These are phyloP conservation scores for Sporobolomyces pararoseus DNA, from an alignment of 768 basidiomycete species.

Conservation along the genomic window DNA sequence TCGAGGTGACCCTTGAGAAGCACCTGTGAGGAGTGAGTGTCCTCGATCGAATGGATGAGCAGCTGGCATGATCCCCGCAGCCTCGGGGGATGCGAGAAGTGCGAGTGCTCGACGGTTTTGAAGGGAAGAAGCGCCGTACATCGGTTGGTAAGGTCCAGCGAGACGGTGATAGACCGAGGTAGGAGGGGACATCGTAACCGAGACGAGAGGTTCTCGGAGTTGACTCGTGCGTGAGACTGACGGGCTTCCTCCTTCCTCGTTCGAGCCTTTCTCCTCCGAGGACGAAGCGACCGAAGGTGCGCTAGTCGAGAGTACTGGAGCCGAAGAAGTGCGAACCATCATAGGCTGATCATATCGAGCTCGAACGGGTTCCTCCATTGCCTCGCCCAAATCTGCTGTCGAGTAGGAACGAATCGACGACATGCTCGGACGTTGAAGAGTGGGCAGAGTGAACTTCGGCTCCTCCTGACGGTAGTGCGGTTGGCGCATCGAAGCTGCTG, in stretches of 20 bases:
- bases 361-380: not conserved
- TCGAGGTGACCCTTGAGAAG: constrained; percentile 1
- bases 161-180: constrained; percentile 43
- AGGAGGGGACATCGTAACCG: constrained; percentile 41
- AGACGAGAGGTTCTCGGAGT: constrained; percentile 27
- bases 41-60: constrained; percentile 17
- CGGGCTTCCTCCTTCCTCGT: not conserved
- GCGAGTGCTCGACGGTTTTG: constrained; percentile 37
- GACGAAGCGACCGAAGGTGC: not conserved
- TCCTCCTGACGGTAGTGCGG: not conserved
- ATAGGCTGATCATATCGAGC: not conserved
- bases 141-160: constrained; percentile 44
- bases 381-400: not conserved
- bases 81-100: constrained; percentile 39
- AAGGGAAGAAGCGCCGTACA: constrained; percentile 17
- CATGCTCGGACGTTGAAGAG: not conserved
- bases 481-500: not conserved
- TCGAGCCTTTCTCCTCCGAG: not conserved
- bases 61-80: constrained; percentile 36
- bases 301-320: constrained; percentile 9
- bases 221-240: constrained; percentile 13
- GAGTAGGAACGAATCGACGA: constrained; percentile 3
- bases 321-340: constrained; percentile 15
- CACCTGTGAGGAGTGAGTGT: constrained; percentile 1
- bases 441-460: constrained; percentile 1